Conservation (phyloP, 768 basidiomycete species). For the Trametes punicea region DNA sequence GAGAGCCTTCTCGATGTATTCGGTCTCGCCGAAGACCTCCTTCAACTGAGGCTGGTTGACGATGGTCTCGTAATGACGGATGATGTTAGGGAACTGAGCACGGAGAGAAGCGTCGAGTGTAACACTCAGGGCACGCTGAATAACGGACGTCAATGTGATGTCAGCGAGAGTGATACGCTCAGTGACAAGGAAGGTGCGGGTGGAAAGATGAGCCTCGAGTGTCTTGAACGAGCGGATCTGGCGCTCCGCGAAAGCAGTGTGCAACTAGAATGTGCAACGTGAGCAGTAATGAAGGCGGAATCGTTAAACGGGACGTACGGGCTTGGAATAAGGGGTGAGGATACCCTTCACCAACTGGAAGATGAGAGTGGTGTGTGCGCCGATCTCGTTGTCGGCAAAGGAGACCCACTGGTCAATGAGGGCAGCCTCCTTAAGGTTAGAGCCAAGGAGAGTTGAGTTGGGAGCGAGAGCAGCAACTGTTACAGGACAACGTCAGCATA, state of each 20-base stretch:
- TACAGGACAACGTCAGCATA: constrained; percentile 10
- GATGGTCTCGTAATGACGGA: constrained; percentile 87
- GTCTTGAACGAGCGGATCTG: constrained; percentile 56
- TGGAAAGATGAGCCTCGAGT: constrained; percentile 70
- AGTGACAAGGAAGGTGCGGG: constrained; percentile 86
- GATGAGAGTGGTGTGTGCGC: constrained; percentile 35
- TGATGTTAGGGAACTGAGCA: constrained; percentile 65
- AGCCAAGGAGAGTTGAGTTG: constrained; percentile 76
- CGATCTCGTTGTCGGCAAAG: constrained; percentile 67
- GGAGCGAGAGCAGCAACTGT: constrained; percentile 77
- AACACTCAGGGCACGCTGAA: constrained; percentile 50
- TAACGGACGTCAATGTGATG: constrained; percentile 57
- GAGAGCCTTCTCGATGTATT: constrained; percentile 64
- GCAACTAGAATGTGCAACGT: constrained; percentile 44
- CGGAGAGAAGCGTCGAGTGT: constrained; percentile 68
- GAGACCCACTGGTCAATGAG: constrained; percentile 84
- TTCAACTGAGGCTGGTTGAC: constrained; percentile 78
- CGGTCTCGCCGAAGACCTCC: constrained; percentile 56
- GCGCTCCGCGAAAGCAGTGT: constrained; percentile 51
- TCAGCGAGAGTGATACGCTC: constrained; percentile 96
- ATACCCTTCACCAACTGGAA: constrained; percentile 42
- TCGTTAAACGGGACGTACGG: constrained; percentile 50
- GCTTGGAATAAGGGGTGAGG: constrained; percentile 75
- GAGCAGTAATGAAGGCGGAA: too few relatives aligned
- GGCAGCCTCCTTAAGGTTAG: constrained; percentile 61